Evolutionary conservation across 768 basidiomycete genomes (phyloP), one percentile per base, ranked within the genome.

Genomic region (Agaricus sinodeliciosus): DNA sequence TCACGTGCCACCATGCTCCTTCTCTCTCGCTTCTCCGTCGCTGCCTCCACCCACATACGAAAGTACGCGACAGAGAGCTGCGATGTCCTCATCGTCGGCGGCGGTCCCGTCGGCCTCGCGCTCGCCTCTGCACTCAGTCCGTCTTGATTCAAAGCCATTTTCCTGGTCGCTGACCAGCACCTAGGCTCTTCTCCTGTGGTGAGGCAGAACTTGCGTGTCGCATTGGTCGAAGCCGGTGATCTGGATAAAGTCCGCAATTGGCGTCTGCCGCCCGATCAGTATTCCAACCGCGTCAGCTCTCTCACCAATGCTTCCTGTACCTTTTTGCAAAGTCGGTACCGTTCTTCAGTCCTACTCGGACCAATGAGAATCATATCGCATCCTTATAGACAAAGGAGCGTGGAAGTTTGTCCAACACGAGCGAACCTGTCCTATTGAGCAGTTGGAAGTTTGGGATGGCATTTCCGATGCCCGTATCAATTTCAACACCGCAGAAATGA

Each of bases 381-480:
- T n/a, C 40, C 5, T 31, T 35, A 22, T 27, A 94, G 94, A 77
- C 44, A 87, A 85, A 59, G 91, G 89, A 11, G 85, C 80, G n/a
- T 98, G 94, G 95, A 62, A 73, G 9, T 70, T 87, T 67, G 77
- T 98, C 22, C 85, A 92, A 12, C 62, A 70, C 18, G 58, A 65
- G 11, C 77, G 94, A 25, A 88, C 90, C 1, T 76, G 79, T 50
- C 79, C 84, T 0, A 73, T 98, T 16, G 80, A 88, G 58, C 83
- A 90, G 58, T 92, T 98, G 85, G 83, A 94, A 75, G 94, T 95
- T 11, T 99, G 94, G 95, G 94, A 96, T 63, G 93, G 93, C 1
- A 58, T 94, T 37, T 88, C 90, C 1, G 82, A 85, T 59, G 85
- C 92, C 7, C 78, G 89, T 13, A 84, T 94, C 48, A 72, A 72